These are phyloP conservation scores for Bondarzewia mesenterica DNA, from an alignment of 1,284 basidiomycete species.

Conservation along the genomic window DNA sequence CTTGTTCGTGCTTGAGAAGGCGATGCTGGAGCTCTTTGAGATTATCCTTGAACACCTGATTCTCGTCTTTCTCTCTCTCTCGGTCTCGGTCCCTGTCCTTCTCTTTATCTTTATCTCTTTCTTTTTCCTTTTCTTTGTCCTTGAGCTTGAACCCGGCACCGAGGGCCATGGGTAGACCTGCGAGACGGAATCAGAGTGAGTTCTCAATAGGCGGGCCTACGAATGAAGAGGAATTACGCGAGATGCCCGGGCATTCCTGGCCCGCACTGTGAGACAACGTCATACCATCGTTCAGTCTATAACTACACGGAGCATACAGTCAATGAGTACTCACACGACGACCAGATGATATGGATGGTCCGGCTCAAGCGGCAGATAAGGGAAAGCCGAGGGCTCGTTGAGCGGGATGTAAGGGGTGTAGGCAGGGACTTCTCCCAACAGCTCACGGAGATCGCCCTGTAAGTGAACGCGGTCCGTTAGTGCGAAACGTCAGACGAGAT, in stretches of 20 bases:
- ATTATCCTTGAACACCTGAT: slow-evolving; percentile 19
- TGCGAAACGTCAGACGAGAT: too few relatives aligned
- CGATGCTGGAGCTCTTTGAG: slow-evolving; percentile 19
- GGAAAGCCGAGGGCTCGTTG: slow-evolving; percentile 28
- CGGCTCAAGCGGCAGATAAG: slow-evolving; percentile 40
- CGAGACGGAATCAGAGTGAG: not conserved
- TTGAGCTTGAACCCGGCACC: slow-evolving; percentile 67
- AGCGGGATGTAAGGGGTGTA: slow-evolving; percentile 30
- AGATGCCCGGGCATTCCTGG: slow-evolving; percentile 74
- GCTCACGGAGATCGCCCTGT: slow-evolving; percentile 69
- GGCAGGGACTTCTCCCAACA: slow-evolving; percentile 59
- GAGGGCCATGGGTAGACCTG: slow-evolving; percentile 68
- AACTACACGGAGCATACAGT: too few relatives aligned
- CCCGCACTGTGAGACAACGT: slow-evolving; percentile 55
- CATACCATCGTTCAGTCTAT: too few relatives aligned
- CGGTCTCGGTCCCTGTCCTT: slow-evolving; percentile 31
- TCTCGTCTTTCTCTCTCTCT: slow-evolving; percentile 38
- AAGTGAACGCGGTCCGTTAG: not conserved
- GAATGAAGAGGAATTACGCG: slow-evolving; percentile 28
- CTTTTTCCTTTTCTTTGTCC: slow-evolving; percentile 38
- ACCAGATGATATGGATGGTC: slow-evolving; percentile 76
- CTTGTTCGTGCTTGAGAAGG: slow-evolving; percentile 2
- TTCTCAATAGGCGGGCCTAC: not conserved
- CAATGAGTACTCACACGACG: slow-evolving; percentile 65
- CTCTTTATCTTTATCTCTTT: slow-evolving; percentile 31